Conservation (phyloP, 495 filamentous ascomycete genomes). For the Trichoderma parareesei region DNA sequence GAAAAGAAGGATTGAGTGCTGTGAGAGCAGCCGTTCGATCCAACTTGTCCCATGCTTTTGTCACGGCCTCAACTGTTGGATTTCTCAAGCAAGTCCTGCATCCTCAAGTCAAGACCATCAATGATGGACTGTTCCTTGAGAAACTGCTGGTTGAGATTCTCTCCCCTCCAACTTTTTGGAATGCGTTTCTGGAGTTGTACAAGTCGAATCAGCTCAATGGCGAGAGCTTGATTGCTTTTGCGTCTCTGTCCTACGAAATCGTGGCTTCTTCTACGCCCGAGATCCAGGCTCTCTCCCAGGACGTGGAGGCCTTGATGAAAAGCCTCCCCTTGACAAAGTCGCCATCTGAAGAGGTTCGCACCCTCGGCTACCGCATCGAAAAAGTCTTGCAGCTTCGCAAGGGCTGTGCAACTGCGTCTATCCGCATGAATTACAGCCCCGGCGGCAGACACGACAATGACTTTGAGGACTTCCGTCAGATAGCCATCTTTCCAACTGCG, state of each 20-base stretch:
- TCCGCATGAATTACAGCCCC: slow-evolving; percentile 25
- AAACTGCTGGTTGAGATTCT: slow-evolving; percentile 45
- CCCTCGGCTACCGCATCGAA: slow-evolving; percentile 25
- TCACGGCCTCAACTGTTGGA: slow-evolving; percentile 35
- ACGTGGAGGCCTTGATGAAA: slow-evolving; percentile 23
- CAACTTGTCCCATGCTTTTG: slow-evolving; percentile 41
- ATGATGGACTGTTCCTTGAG: slow-evolving; percentile 46
- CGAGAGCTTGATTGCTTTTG: slow-evolving; percentile 38
- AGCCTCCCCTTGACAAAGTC: slow-evolving; percentile 27
- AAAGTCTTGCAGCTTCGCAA: slow-evolving; percentile 12
- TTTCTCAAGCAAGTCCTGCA: slow-evolving; percentile 32
- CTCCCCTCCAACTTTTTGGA: slow-evolving; percentile 56
- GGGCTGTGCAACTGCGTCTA: slow-evolving; percentile 14
- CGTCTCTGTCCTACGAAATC: slow-evolving; percentile 53
- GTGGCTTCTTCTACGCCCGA: slow-evolving; percentile 33
- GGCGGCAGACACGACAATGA: slow-evolving; percentile 81
- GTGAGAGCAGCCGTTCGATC: slow-evolving; percentile 42
- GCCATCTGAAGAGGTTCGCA: slow-evolving; percentile 17
- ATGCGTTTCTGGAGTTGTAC: slow-evolving; percentile 41
- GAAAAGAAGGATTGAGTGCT: slow-evolving; percentile 35
- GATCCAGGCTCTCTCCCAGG: slow-evolving; percentile 23
- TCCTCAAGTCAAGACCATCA: slow-evolving; percentile 43
- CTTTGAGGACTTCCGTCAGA: slow-evolving; percentile 49
- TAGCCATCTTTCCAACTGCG: slow-evolving; percentile 58
- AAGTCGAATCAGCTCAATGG: slow-evolving; percentile 28